These are phyloP conservation scores for Rhizophora apiculata DNA, from an alignment of 345 rosid genomes.

Conservation along the genomic window DNA sequence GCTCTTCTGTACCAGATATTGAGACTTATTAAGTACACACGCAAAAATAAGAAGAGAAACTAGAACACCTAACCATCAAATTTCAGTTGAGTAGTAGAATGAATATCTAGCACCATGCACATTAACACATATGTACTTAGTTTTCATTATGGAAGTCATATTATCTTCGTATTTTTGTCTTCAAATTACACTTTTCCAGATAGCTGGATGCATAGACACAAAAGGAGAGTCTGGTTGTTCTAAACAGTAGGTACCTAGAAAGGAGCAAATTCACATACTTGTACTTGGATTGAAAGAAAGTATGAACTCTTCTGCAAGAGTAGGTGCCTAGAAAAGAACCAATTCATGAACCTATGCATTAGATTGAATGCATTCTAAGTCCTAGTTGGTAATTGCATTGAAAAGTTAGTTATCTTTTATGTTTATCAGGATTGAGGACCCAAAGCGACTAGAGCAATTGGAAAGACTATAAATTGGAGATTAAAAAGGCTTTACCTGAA, in stretches of 20 bases:
- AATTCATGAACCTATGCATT: background rate
- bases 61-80: background rate
- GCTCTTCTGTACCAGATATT: conserved; percentile 71
- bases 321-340: background rate
- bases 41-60: background rate
- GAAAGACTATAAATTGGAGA: background rate
- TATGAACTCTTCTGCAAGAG: no score
- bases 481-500: conserved; percentile 46
- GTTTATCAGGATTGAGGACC: background rate
- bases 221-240: no score
- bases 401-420: background rate
- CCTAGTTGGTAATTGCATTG: background rate
- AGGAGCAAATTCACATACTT: no score
- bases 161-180: no score
- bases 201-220: no score
- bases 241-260: no score
- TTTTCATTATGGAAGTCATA: no score
- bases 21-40: conserved; percentile 16
- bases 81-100: background rate
- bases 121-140: background rate
- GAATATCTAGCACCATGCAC: background rate
- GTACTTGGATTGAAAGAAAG: no score
- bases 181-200: no score
- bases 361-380: background rate
- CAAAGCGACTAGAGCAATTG: background rate